Conservation (phyloP, 2,329 filamentous ascomycete species). For the Ceratocystis huliohia region DNA sequence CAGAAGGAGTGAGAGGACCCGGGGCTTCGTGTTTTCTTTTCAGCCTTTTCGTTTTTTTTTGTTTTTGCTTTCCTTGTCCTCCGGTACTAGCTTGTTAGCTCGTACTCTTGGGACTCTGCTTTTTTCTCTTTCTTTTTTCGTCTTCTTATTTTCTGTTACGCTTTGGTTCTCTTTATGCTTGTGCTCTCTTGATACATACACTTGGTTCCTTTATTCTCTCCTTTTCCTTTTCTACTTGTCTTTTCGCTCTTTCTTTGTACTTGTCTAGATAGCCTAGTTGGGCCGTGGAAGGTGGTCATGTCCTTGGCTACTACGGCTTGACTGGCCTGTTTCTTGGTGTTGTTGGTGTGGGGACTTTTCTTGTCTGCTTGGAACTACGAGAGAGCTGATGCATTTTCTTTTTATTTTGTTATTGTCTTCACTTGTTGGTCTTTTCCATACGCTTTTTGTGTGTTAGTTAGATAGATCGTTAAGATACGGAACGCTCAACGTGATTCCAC, state of each 20-base stretch:
- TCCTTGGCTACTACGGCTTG: background rate
- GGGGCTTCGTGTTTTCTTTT: background rate
- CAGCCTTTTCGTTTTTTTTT: background rate
- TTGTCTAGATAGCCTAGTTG: background rate
- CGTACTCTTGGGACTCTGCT: background rate
- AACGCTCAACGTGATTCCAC: background rate
- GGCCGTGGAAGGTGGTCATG: background rate
- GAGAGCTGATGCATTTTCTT: background rate
- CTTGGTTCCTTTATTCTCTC: background rate
- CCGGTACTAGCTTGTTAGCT: background rate
- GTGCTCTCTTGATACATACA: background rate
- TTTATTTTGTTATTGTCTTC: background rate
- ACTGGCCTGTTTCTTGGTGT: background rate
- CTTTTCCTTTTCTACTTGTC: no score
- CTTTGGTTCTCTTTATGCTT: background rate
- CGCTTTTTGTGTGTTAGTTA: background rate
- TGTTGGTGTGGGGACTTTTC: no score
- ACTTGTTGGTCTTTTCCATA: background rate
- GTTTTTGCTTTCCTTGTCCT: background rate
- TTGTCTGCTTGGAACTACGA: no score
- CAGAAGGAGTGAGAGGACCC: background rate
- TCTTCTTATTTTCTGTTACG: background rate
- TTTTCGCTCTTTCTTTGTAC: no score
- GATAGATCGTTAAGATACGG: background rate
- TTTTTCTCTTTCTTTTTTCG: background rate